Conservation (phyloP, 495 filamentous ascomycete species). For the Clavariopsis aquatica region DNA sequence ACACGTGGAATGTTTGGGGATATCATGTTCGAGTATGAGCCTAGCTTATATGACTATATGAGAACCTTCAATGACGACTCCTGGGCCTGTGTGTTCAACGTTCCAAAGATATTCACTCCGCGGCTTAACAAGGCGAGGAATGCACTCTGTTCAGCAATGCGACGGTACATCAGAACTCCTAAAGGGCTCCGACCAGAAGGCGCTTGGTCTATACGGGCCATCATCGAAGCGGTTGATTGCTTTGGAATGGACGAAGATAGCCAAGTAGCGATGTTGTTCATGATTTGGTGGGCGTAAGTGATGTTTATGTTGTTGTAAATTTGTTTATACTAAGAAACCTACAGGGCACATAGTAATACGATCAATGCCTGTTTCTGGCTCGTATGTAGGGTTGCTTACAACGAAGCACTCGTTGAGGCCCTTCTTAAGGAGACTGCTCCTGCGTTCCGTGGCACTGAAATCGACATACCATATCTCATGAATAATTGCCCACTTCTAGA, state of each 20-base stretch:
- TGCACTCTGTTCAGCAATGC: neutral
- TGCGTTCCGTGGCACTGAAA: constrained; percentile 7
- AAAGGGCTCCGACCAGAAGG: neutral
- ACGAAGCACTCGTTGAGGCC: constrained; percentile 1
- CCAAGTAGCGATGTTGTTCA: constrained; percentile 4
- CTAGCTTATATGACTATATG: neutral
- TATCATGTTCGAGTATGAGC: constrained; percentile 2
- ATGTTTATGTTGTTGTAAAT: neutral
- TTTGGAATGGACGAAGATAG: constrained; percentile 7
- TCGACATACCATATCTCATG: constrained; percentile 6
- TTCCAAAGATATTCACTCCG: constrained; percentile 2
- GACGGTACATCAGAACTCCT: constrained; percentile 6
- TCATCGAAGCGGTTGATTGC: neutral
- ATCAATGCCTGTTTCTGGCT: constrained; percentile 9
- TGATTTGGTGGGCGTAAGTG: constrained; percentile 11
- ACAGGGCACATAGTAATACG: constrained; percentile 8
- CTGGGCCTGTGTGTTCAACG: constrained; percentile 1
- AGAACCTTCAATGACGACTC: constrained; percentile 1
- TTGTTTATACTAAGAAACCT: neutral
- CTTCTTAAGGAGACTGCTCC: constrained; percentile 7
- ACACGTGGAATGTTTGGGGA: constrained; percentile 10
- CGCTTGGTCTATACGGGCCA: neutral
- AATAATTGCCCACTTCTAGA: constrained; percentile 5
- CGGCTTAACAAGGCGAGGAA: constrained; percentile 4
- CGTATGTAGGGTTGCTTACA: neutral